Percentiles rank a stretch among this genome's conserved stretches.
phyloP scores from a whole-genome alignment of 495 filamentous ascomycete genomes.

The Penicillium simplicissimum region DNA sequence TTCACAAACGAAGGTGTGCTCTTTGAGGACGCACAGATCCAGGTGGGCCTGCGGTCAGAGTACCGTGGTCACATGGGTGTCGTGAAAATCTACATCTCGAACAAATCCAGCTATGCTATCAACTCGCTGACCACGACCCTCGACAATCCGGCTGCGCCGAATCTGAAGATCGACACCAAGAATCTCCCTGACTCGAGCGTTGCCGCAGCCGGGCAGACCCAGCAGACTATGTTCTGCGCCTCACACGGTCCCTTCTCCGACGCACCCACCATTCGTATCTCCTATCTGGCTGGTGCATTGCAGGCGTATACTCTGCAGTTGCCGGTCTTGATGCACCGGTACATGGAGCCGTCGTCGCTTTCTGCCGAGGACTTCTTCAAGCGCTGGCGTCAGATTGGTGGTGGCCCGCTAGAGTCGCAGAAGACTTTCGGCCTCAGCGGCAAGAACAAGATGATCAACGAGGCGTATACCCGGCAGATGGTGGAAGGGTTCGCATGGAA shows the following conservation, averaged over 20 bases:
- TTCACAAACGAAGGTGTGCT: conserved; percentile 81
- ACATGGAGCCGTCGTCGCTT: conserved; percentile 88
- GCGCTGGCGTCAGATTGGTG: conserved; percentile 97
- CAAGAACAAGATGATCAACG: conserved; percentile 51
- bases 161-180: conserved; percentile 80
- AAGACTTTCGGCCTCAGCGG: conserved; percentile 69
- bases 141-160: conserved; percentile 72
- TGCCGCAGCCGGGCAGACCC: conserved; percentile 71
- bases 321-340: conserved; percentile 87
- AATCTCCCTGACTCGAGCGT: conserved; percentile 84
- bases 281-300: conserved; percentile 89
- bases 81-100: conserved; percentile 91
- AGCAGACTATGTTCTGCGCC: conserved; percentile 94
- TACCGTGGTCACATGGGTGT: conserved; percentile 93
- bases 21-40: conserved; percentile 92
- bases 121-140: conserved; percentile 91
- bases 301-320: conserved; percentile 92
- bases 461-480: conserved; percentile 60
- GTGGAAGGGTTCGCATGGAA: conserved; percentile 88
- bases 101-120: conserved; percentile 82
- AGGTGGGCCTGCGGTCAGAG: conserved; percentile 89
- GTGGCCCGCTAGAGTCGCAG: conserved; percentile 81
- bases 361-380: conserved; percentile 95
- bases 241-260: conserved; percentile 78
- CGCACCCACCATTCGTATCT: conserved; percentile 88